Conservation (phyloP, 192 early-diverging fungal species). For the Funneliformis mosseae region DNA sequence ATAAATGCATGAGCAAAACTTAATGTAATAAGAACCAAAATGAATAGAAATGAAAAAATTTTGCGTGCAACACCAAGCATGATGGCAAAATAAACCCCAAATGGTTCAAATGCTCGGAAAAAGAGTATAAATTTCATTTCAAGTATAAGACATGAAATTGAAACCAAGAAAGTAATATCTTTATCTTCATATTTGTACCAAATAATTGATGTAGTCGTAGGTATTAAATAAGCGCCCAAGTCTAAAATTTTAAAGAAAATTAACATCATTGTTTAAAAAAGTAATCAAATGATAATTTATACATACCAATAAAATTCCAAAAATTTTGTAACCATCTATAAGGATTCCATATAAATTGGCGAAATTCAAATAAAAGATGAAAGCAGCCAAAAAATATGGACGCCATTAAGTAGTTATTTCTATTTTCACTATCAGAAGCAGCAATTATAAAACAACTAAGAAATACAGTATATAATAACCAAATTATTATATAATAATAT, state of each 20-base stretch:
- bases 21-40: background rate
- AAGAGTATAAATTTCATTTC: conserved; percentile 5
- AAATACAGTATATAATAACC: background rate
- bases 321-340: background rate
- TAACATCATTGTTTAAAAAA: background rate
- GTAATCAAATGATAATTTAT: background rate
- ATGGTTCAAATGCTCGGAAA: background rate
- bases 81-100: conserved; percentile 11
- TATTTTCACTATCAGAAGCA: no score
- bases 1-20: conserved; percentile 1
- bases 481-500: background rate
- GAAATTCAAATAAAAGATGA: conserved; percentile 1
- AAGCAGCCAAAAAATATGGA: background rate
- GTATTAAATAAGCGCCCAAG: no score
- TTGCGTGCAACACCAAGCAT: background rate
- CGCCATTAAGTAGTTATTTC: background rate
- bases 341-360: conserved; percentile 11
- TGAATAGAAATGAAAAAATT: background rate
- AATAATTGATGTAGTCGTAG: background rate
- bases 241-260: background rate
- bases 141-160: background rate
- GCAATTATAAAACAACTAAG: background rate
- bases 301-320: background rate
- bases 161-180: background rate
- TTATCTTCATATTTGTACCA: background rate